Conservation (phyloP, 495 filamentous ascomycete species). For the Aspergillus baeticus region DNA sequence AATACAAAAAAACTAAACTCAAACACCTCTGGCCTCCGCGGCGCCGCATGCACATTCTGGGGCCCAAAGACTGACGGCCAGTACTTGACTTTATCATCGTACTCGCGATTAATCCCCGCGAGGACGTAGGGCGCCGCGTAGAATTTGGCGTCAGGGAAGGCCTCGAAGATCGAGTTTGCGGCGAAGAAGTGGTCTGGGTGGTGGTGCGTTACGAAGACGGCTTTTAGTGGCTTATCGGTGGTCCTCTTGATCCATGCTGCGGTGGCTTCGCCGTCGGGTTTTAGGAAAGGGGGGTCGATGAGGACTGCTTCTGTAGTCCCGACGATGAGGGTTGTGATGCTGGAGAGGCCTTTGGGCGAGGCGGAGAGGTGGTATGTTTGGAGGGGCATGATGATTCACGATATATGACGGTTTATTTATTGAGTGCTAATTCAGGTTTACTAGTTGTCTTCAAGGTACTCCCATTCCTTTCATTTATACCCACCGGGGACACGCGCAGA, state of each 20-base stretch:
- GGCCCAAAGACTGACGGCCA: conserved; percentile 26
- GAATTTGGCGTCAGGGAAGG: conserved; percentile 23
- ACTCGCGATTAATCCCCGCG: conserved; percentile 28
- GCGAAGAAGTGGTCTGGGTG: conserved; percentile 35
- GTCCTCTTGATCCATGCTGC: conserved; percentile 21
- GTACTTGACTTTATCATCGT: conserved; percentile 31
- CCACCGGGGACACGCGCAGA: too few species aligned
- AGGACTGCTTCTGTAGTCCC: conserved; percentile 7
- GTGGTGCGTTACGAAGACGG: conserved; percentile 33
- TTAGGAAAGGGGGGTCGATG: conserved; percentile 20
- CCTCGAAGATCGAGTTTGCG: conserved; percentile 30
- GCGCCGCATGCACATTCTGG: conserved; percentile 22
- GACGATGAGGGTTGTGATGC: conserved; percentile 20
- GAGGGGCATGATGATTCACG: conserved; percentile 12
- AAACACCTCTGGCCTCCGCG: conserved; percentile 26
- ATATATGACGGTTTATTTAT: too few species aligned
- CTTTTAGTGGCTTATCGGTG: conserved; percentile 17
- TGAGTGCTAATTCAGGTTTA: too few species aligned
- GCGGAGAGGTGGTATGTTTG: conserved; percentile 21
- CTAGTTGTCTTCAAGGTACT: too few species aligned
- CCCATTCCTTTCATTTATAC: not conserved
- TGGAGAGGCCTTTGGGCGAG: conserved; percentile 18
- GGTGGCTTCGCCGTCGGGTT: conserved; percentile 21
- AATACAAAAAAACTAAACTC: conserved; percentile 24
- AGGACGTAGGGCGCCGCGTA: conserved; percentile 31